Base-by-base conservation (phyloP, 179 eudicot species). In the Beta lomatogona region DNA sequence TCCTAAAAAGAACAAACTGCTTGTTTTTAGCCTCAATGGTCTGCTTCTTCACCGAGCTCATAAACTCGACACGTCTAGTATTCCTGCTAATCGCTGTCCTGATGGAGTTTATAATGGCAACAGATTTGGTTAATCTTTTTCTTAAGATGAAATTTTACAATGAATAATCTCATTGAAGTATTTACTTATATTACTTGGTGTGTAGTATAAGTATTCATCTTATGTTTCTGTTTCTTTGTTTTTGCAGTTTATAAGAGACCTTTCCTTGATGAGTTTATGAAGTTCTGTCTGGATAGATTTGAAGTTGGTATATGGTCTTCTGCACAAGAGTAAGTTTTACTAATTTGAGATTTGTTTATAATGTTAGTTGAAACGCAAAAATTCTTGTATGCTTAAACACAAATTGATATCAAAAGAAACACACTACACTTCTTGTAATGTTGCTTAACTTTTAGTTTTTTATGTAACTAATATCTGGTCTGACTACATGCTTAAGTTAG, bases 241-340 rank as follows among this genome's bases (percentile, higher is more conserved):
- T 8, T 80, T 58, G 41, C 79, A 91, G 94, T 91, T 60, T 91
- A 81, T 70, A 86, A 81, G 78, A 83, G 94, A 79, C 89, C 91
- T 16, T 91, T 70, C 64, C 78, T 81, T 9, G 76, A 86, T 7
- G 86, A 88, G 69, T 90, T 91, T 60, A 46, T 90, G 85, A 73
- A 80, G 44, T 91, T 90, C 52, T 90, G 91, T 79, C 83, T 90
- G 19, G 87, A 89, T 21, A 82, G 86, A 50, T 91, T 90, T 82
- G 89, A 90, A 44, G 94, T 90, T n/a, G 94, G 88, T 14, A 52
- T 91, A 14, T 91, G 94, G 91, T 90, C 91, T 19, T 83, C 91
- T 69, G 89, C 89, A 0, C 83, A 77, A 79, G 88, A 84, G 92
- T 88, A 55, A 84, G 86, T 82, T 28, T 21, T 21, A 1, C 13